A percentile compares a stretch with the other conserved stretches of the same genome.
Evolutionary conservation across 2,329 filamentous ascomycete genomes (phyloP).

Genomic region (Mariannaea elegans): DNA sequence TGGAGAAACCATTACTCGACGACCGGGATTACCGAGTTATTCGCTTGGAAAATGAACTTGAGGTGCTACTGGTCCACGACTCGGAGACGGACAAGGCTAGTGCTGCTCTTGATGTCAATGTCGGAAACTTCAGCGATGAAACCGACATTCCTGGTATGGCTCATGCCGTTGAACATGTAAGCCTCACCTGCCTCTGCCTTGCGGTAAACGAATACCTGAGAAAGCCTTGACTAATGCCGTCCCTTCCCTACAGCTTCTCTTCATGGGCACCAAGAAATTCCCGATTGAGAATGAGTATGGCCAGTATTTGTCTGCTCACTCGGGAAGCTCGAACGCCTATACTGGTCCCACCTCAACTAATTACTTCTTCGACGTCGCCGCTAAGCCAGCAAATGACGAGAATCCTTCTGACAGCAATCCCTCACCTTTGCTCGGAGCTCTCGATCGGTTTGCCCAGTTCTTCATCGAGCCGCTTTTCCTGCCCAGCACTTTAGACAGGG

Average conservation of each 20-base stretch:
- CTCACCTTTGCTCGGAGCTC: slow-evolving; percentile 76
- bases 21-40: slow-evolving; percentile 90
- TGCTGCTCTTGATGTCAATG: slow-evolving; percentile 93
- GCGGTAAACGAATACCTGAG: not conserved
- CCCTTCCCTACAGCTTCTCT: slow-evolving; percentile 69
- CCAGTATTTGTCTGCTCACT: slow-evolving; percentile 89
- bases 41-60: slow-evolving; percentile 83
- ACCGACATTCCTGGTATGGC: slow-evolving; percentile 93
- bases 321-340: slow-evolving; percentile 93
- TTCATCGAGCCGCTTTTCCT: slow-evolving; percentile 90
- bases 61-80: slow-evolving; percentile 93
- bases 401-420: slow-evolving; percentile 64
- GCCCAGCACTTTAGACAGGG: slow-evolving; percentile 83
- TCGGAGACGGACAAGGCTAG: slow-evolving; percentile 96
- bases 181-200: slow-evolving; percentile 23
- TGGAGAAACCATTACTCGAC: slow-evolving; percentile 87
- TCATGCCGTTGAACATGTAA: slow-evolving; percentile 91
- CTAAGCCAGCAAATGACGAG: slow-evolving; percentile 72
- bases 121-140: slow-evolving; percentile 93
- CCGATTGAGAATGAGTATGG: slow-evolving; percentile 96
- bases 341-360: slow-evolving; percentile 94
- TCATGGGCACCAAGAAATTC: slow-evolving; percentile 99
- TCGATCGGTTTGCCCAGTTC: slow-evolving; percentile 94
- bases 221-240: slow-evolving; percentile 20
- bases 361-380: slow-evolving; percentile 96